Percentiles rank a stretch among this genome's conserved stretches.
Conservation (phyloP, 495 filamentous ascomycete species). For the Penicillium taxi region DNA sequence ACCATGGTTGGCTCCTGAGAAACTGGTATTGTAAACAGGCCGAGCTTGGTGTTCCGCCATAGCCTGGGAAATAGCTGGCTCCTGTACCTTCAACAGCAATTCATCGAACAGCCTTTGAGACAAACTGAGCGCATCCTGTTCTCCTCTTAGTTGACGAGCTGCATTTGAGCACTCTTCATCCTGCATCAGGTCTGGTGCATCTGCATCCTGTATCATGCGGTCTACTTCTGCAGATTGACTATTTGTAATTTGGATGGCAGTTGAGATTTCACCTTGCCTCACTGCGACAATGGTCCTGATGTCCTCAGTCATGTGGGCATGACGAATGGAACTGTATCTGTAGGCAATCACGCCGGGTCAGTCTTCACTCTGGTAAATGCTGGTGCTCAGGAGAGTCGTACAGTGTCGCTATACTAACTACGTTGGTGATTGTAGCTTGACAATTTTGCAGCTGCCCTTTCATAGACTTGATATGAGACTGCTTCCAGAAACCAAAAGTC, state of each 20-base stretch:
- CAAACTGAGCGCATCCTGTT: not conserved
- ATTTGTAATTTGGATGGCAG: not conserved
- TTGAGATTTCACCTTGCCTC: not conserved
- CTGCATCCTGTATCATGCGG: not conserved
- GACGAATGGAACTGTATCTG: not conserved
- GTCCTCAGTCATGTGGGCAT: not conserved
- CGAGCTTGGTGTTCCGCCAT: not conserved
- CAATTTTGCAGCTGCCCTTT: slow-evolving; percentile 7
- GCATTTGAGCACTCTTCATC: not conserved
- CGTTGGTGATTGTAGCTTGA: slow-evolving; percentile 5
- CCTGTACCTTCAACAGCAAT: not conserved
- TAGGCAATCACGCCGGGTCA: not conserved
- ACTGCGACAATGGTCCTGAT: no score
- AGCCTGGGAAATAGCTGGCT: not conserved
- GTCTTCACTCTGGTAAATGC: not conserved
- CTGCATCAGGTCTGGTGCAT: not conserved
- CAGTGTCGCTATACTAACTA: slow-evolving; percentile 4
- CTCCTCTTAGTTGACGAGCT: not conserved
- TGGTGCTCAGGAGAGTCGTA: not conserved
- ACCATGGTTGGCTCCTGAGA: slow-evolving; percentile 1
- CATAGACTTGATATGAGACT: slow-evolving; percentile 5
- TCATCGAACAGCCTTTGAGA: not conserved
- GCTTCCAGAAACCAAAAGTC: slow-evolving; percentile 8
- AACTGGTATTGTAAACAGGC: not conserved
- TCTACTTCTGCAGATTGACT: not conserved